Base-by-base conservation (phyloP, 352 stramenopile species). In the Globisporangium paroecandrum region DNA sequence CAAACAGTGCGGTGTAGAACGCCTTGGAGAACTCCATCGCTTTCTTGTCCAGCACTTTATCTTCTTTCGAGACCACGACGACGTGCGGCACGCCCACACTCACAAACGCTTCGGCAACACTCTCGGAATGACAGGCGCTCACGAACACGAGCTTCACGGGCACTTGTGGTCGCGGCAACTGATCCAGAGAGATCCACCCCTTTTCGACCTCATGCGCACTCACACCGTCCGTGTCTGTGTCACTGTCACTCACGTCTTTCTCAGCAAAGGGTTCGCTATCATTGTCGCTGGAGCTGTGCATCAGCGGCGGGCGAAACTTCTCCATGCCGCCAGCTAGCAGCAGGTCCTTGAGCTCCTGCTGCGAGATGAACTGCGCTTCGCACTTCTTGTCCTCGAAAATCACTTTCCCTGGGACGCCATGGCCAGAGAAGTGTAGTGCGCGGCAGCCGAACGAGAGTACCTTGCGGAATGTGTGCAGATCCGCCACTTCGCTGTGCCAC, bases 1-100 rank as follows among this genome's bases (percentile, higher is more conserved):
- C 84, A 36, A 96, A 91, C 15, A 97, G 66, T 25, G 85, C 87
- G n/a, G 86, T 91, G 73, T 97, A 97, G 70, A 97, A 97, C n/a
- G 83, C 83, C 54, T 88, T 92, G 66, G 82, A 89, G 66, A 97
- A 97, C 70, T 90, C 83, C 81, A 94, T 92, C 8, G 88, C 88
- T 65, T 93, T 94, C 71, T 91, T 84, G 63, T 97, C 89, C 29
- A 94, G 74, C 53, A 97, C 82, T 58, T 96, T 93, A 64, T 89
- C 81, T 64, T 91, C 81, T 51, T 87, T 89, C 13, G 87, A 90
- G 1, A 98, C 90, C 41, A 95, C 91, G 13, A 98, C 85, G 2
- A 98, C 92, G 56, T 98, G 92, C 2, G 89, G 88, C 36, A 98
- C 89, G 7, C 92, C 92, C 1, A 89, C 92, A 49, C 81, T 79